Conservation (phyloP, 257 asterid genomes). For the Forsythia suspensa region DNA sequence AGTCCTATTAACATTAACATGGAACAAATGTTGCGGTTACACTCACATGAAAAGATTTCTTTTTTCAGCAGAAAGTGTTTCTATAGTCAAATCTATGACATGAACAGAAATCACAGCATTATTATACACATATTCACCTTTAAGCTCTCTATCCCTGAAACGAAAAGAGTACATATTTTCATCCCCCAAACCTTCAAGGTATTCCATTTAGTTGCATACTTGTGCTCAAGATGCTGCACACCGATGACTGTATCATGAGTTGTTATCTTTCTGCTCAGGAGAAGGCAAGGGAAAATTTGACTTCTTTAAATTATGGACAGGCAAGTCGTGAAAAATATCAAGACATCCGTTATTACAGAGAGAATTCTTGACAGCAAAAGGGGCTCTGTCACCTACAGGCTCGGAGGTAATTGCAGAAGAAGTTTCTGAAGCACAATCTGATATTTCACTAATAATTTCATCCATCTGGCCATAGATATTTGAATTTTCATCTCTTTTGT, state of each 20-base stretch:
- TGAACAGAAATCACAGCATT: background rate
- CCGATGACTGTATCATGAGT: background rate
- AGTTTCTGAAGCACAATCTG: slow-evolving; percentile 8
- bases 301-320: slow-evolving; percentile 23
- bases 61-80: background rate
- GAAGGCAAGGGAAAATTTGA: slow-evolving; percentile 23
- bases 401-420: slow-evolving; percentile 16
- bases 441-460: slow-evolving; percentile 23
- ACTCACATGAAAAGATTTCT: background rate
- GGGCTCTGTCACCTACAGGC: slow-evolving; percentile 31
- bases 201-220: background rate
- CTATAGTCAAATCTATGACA: background rate
- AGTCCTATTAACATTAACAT: background rate
- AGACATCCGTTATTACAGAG: slow-evolving; percentile 11
- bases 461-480: slow-evolving; percentile 20
- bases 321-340: slow-evolving; percentile 21
- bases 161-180: background rate
- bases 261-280: slow-evolving; percentile 38
- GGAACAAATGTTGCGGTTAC: slow-evolving; percentile 8
- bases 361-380: slow-evolving; percentile 43
- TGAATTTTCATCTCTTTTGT: slow-evolving; percentile 10
- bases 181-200: background rate
- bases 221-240: background rate
- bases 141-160: no score
- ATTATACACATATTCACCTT: no score